Evolutionary conservation across 2,329 filamentous ascomycete species (phyloP), one percentile per base, ranked within the genome.

Genomic region (Metarhizium brunneum): DNA sequence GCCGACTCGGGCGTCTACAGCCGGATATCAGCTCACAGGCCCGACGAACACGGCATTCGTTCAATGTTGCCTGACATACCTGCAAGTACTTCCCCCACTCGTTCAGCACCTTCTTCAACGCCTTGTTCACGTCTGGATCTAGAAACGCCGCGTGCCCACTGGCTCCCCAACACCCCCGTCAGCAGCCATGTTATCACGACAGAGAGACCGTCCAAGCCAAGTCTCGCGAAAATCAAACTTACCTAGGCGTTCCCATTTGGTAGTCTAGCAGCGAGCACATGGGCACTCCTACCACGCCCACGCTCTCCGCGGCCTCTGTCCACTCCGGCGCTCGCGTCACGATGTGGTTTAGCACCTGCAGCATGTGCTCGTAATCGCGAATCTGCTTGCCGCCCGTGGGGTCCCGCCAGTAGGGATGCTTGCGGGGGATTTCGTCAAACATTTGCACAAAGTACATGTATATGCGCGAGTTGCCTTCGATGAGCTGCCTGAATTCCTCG

Each of bases 381-480:
- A 90, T 80, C 68, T 87, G 83, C 38, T 73, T 76, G 54, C 76
- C 73, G 2, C 84, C 85, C 1, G 79, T 82, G 0, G 85, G 84
- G 58, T 88, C 85, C 6, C 72, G 73, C 57, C 68, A 65, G 68
- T 89, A 89, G 0, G 80, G 80, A 18, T 76, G 71, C 66, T 82
- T 83, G 36, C 66, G 65, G 0, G 86, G 85, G 20, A 88, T 74
- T 69, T 89, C 82, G 35, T 80, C 73, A 69, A 86, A 89, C 86
- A 89, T 89, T 59, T 78, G 73, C 29, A 73, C 72, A 64, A 87
- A 82, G 66, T 84, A 81, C 76, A 88, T 84, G 71, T 82, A 85
- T 30, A 89, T 71, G 25, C 83, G 77, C 1, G 84, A 72, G 59
- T 83, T 83, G 32, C 68, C 67, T 66, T 89, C 85, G 59, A 90